Percentiles rank a stretch among this genome's conserved stretches.
phyloP scores from a whole-genome alignment of 768 basidiomycete genomes.

The Lentinula boryana region DNA sequence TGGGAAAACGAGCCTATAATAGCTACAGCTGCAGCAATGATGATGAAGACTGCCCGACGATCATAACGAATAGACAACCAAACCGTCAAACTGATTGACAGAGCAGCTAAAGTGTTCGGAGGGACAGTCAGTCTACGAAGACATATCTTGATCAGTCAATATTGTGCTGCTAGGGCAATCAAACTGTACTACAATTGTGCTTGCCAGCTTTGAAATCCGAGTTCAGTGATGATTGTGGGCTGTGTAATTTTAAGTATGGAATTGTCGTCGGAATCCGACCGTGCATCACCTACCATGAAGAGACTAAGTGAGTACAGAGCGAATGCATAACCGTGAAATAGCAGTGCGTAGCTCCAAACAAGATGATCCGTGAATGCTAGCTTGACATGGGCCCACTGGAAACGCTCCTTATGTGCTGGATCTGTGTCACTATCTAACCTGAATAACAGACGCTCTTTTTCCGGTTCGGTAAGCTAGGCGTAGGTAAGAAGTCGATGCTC shows the following conservation, averaged over 20 bases:
- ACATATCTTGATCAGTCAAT: neutral
- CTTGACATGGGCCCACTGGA: conserved; percentile 51
- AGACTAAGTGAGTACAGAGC: conserved; percentile 53
- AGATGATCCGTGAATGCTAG: conserved; percentile 54
- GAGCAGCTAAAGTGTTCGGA: conserved; percentile 45
- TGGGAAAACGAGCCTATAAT: conserved; percentile 38
- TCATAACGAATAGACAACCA: conserved; percentile 45
- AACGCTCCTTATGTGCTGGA: conserved; percentile 44
- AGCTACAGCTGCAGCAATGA: conserved; percentile 39
- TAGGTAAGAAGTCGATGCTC: neutral
- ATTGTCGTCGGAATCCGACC: neutral
- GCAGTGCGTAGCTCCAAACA: conserved; percentile 53
- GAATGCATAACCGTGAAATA: conserved; percentile 60
- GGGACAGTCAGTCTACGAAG: conserved; percentile 46
- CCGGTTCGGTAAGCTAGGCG: conserved; percentile 28
- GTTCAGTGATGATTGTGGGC: conserved; percentile 54
- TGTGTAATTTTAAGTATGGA: conserved; percentile 11
- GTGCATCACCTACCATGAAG: conserved; percentile 32
- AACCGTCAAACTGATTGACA: conserved; percentile 44
- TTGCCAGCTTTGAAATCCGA: conserved; percentile 56
- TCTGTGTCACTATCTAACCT: conserved; percentile 50
- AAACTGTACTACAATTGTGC: conserved; percentile 27
- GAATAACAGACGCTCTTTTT: conserved; percentile 42
- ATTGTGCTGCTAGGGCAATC: conserved; percentile 9
- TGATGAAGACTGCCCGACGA: conserved; percentile 46